A percentile compares a stretch with the other conserved stretches of the same genome.
Conservation (phyloP, 306 rosid species). For the Cyamopsis tetragonoloba region DNA sequence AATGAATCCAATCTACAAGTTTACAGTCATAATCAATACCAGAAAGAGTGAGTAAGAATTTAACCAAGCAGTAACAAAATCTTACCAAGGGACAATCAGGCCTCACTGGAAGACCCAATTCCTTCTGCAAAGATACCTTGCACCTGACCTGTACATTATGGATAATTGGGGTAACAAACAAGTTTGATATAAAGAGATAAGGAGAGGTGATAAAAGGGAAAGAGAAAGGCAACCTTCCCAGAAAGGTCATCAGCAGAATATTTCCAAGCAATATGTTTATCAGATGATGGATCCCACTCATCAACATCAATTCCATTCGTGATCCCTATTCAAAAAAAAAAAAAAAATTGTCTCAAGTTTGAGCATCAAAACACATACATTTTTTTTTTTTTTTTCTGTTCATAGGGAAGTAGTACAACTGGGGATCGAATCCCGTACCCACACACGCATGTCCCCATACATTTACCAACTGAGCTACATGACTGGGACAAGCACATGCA, state of each 20-base stretch:
- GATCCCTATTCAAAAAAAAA: conserved; percentile 52
- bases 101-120: conserved; percentile 69
- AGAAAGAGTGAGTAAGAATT: conserved; percentile 3
- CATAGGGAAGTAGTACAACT: too few species aligned
- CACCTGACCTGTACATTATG: conserved; percentile 51
- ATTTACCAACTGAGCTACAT: too few species aligned
- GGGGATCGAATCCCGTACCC: too few species aligned
- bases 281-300: conserved; percentile 82
- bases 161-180: conserved; percentile 15
- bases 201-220: background rate
- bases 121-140: conserved; percentile 76
- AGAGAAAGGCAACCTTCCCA: conserved; percentile 59
- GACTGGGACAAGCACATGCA: too few species aligned
- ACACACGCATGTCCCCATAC: too few species aligned
- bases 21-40: conserved; percentile 23
- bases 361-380: conserved; percentile 9
- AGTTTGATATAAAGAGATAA: conserved; percentile 7
- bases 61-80: background rate
- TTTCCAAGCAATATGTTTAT: conserved; percentile 51
- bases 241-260: conserved; percentile 66
- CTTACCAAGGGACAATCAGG: conserved; percentile 78
- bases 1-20: conserved; percentile 75
- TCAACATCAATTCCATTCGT: conserved; percentile 76
- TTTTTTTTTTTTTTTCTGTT: too few species aligned
- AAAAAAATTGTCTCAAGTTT: conserved; percentile 9